These are phyloP conservation scores for Avena eriantha DNA, from an alignment of 176 grass and related monocot species.

Conservation along the genomic window DNA sequence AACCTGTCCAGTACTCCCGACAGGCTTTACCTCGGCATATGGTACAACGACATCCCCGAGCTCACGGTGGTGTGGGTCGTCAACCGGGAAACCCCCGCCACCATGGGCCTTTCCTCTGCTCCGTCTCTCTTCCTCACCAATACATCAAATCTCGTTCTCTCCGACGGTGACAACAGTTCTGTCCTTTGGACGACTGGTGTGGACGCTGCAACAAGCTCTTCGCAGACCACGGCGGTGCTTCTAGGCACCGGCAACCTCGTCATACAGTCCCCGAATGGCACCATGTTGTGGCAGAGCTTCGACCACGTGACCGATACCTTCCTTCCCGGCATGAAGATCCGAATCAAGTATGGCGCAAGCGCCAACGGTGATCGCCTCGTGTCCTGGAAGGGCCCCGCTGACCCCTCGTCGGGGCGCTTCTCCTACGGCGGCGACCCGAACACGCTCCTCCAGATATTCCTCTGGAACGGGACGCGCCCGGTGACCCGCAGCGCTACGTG, in stretches of 20 bases:
- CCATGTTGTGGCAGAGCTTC: constrained; percentile 48
- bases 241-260: constrained; percentile 42
- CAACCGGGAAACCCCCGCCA: neutral
- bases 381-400: neutral
- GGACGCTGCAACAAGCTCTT: neutral
- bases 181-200: neutral
- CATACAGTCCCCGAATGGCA: neutral
- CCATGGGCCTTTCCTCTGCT: neutral
- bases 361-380: neutral
- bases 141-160: neutral
- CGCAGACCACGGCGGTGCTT: neutral
- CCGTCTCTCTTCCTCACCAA: neutral
- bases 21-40: neutral
- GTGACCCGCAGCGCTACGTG: constrained; percentile 33
- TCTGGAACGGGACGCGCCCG: neutral
- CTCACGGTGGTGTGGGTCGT: neutral
- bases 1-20: neutral
- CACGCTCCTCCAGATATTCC: neutral
- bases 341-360: neutral
- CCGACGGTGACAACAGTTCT: neutral
- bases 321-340: constrained; percentile 38
- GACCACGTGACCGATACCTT: neutral
- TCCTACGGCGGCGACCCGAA: neutral
- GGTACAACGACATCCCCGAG: neutral
- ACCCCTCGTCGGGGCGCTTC: constrained; percentile 47